Percentiles rank a stretch among this genome's conserved stretches.
Evolutionary conservation across 108 stramenopile species (phyloP).

Genomic region (Nitzschia palea): DNA sequence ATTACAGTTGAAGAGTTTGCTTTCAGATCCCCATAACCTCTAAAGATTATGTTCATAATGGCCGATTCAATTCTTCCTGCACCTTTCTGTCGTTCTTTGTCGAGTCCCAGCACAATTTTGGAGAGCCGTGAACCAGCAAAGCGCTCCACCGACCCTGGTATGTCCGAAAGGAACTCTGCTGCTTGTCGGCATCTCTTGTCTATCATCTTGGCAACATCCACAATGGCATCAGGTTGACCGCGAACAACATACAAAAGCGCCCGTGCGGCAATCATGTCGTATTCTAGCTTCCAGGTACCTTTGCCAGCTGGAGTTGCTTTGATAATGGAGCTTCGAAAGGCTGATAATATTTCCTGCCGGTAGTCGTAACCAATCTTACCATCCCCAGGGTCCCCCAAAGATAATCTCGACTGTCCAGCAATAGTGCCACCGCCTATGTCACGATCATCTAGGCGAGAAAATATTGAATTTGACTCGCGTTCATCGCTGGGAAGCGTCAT

Average conservation of each 20-base stretch:
- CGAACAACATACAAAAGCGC: slow-evolving; percentile 49
- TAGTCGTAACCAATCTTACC: slow-evolving; percentile 24
- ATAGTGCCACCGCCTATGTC: slow-evolving; percentile 33
- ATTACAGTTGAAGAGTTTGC: slow-evolving; percentile 2
- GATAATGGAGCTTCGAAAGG: slow-evolving; percentile 32
- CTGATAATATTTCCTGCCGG: slow-evolving; percentile 33
- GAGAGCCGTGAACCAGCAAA: slow-evolving; percentile 13
- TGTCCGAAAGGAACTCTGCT: slow-evolving; percentile 44
- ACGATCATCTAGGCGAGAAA: slow-evolving; percentile 30
- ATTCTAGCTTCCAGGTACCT: slow-evolving; percentile 63
- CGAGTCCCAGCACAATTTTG: not conserved
- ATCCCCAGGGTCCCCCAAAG: slow-evolving; percentile 15
- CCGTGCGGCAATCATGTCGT: slow-evolving; percentile 59
- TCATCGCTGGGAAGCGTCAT: slow-evolving; percentile 39
- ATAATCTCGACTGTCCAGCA: slow-evolving; percentile 17
- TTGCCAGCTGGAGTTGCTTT: slow-evolving; percentile 30
- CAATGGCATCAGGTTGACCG: slow-evolving; percentile 26
- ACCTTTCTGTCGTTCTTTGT: not conserved
- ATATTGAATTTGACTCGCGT: slow-evolving; percentile 19
- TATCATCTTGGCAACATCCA: slow-evolving; percentile 26
- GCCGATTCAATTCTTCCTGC: slow-evolving; percentile 1
- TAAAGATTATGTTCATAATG: slow-evolving; percentile 27
- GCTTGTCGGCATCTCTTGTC: slow-evolving; percentile 40
- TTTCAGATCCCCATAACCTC: slow-evolving; percentile 3
- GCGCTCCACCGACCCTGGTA: slow-evolving; percentile 22